Evolutionary conservation across 2,329 filamentous ascomycete species (phyloP).

Genomic region (Neonectria faginata): DNA sequence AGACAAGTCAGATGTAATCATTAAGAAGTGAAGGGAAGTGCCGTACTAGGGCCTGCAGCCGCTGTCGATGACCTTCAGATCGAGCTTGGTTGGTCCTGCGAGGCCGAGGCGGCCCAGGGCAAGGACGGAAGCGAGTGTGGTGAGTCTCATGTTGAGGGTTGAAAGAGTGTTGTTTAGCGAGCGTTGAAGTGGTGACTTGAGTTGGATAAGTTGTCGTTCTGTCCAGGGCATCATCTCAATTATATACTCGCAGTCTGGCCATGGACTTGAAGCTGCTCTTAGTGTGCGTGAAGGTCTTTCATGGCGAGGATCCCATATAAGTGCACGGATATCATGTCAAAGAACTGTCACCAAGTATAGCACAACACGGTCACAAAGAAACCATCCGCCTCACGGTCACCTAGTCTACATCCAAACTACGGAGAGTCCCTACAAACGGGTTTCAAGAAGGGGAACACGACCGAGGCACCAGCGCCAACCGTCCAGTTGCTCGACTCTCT

Average conservation of each 20-base stretch:
- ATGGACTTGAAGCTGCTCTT: not conserved
- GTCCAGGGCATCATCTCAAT: not conserved
- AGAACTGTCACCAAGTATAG: slow-evolving; percentile 1
- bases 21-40: too few species aligned
- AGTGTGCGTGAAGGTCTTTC: not conserved
- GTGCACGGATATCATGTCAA: not conserved
- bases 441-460: slow-evolving; percentile 27
- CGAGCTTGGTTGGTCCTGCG: slow-evolving; percentile 9
- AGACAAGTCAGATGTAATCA: not conserved
- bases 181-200: not conserved
- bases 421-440: slow-evolving; percentile 22
- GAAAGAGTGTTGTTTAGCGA: not conserved
- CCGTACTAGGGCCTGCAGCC: slow-evolving; percentile 31
- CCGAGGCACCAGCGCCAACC: slow-evolving; percentile 21
- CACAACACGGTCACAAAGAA: slow-evolving; percentile 11
- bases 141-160: slow-evolving; percentile 30
- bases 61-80: slow-evolving; percentile 29
- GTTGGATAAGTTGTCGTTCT: not conserved
- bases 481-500: slow-evolving; percentile 26
- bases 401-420: not conserved
- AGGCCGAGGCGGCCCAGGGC: slow-evolving; percentile 6
- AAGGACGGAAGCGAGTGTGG: slow-evolving; percentile 7
- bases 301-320: not conserved
- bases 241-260: not conserved
- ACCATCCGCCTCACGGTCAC: not conserved